Conservation (phyloP, 495 filamentous ascomycete genomes). For the Pyrenula massariospora region DNA sequence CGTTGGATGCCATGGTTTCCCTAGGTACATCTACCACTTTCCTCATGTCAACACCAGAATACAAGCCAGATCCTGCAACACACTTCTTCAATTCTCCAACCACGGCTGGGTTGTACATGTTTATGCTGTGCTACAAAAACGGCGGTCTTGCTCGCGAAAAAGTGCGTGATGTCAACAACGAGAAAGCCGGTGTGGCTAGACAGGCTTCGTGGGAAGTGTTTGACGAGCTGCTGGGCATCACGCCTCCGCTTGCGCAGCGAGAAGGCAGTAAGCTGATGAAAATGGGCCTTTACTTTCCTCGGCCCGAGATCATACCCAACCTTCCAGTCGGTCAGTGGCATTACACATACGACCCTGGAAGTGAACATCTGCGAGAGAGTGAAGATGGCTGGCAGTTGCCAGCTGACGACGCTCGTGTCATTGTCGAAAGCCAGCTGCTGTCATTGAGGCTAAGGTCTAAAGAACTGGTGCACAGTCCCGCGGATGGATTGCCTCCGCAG, state of each 20-base stretch:
- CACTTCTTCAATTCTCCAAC: constrained; percentile 89
- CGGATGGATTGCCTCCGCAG: constrained; percentile 55
- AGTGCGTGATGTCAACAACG: constrained; percentile 60
- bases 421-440: constrained; percentile 88
- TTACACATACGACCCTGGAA: constrained; percentile 47
- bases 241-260: constrained; percentile 53
- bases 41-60: constrained; percentile 86
- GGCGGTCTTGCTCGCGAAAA: constrained; percentile 85
- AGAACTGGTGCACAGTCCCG: constrained; percentile 52
- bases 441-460: constrained; percentile 76
- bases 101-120: constrained; percentile 77
- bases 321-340: constrained; percentile 73
- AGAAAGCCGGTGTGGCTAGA: constrained; percentile 21
- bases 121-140: constrained; percentile 99
- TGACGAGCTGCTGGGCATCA: constrained; percentile 52
- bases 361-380: constrained; percentile 31
- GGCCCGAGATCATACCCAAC: constrained; percentile 93
- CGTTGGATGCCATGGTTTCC: constrained; percentile 84
- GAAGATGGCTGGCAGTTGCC: constrained; percentile 36
- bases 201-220: constrained; percentile 62
- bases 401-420: constrained; percentile 65
- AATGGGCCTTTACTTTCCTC: constrained; percentile 84
- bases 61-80: constrained; percentile 74
- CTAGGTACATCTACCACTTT: constrained; percentile 94
- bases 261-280: constrained; percentile 48